A percentile compares a stretch with the other conserved stretches of the same genome.
phyloP scores from a whole-genome alignment of 2,329 filamentous ascomycete species.

The Claviceps humidiphila region DNA sequence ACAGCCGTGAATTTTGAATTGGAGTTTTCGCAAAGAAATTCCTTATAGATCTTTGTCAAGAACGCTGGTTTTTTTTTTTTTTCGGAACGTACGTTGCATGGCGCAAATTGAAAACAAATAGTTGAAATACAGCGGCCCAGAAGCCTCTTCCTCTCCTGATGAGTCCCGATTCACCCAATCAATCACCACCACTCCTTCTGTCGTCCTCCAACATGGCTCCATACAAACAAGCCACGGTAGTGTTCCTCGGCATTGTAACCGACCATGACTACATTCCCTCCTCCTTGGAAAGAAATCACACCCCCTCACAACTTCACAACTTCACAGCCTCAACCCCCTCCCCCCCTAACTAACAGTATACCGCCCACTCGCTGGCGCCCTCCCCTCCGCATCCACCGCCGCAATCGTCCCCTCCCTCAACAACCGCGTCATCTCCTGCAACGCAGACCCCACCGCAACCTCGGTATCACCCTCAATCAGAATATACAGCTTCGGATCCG shows the following conservation, averaged over 20 bases:
- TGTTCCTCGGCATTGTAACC: too few relatives aligned
- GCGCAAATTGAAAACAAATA: background rate
- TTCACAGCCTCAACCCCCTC: too few relatives aligned
- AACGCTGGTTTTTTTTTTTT: background rate
- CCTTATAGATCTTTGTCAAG: background rate
- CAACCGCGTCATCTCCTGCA: slow-evolving; percentile 78
- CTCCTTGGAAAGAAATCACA: background rate
- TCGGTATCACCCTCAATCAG: slow-evolving; percentile 96
- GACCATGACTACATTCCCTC: too few relatives aligned
- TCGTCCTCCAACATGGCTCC: too few relatives aligned
- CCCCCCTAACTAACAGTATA: slow-evolving; percentile 64
- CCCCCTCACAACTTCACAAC: background rate
- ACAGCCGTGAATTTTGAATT: too few relatives aligned
- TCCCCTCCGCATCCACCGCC: slow-evolving; percentile 72
- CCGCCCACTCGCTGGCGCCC: slow-evolving; percentile 64
- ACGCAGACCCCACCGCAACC: slow-evolving; percentile 76
- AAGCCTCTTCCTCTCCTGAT: background rate
- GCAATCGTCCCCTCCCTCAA: slow-evolving; percentile 84
- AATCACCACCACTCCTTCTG: too few relatives aligned
- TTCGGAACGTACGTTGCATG: background rate
- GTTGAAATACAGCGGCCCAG: too few relatives aligned
- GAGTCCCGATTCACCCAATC: background rate
- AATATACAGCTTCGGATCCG: slow-evolving; percentile 91
- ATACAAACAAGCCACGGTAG: too few relatives aligned
- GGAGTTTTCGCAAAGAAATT: background rate